Evolutionary conservation across 2,329 filamentous ascomycete species (phyloP), one percentile per base, ranked within the genome.

Genomic region (Emmonsiellopsis sp.): DNA sequence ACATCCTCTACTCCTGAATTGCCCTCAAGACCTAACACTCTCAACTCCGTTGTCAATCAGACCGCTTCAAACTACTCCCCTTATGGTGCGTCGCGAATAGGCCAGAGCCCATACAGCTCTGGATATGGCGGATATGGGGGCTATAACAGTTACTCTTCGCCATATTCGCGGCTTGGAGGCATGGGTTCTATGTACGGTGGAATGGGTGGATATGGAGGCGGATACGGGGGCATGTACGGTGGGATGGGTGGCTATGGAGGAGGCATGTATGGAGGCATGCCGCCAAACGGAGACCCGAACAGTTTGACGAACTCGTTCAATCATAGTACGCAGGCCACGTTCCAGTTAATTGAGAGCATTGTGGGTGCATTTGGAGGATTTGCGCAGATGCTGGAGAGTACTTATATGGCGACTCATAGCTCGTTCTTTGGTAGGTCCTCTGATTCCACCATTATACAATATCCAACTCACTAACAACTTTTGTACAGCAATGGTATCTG

Each of bases 331-430:
- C 88, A 93, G 63, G 89, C 92, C 9, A 98, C 93, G 0, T 98
- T 98, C 67, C 93, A 97, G 76, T 89, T 98, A 79, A 89, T 98
- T 50, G 93, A 98, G 74, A 93, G 91, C 62, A 87, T 98, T 54
- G 93, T 98, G 11, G 89, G 89, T 26, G 91, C 93, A 2, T 98
- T 98, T 76, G 91, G 91, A 16, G 93, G 94, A 0, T 97, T 98
- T 67, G 89, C 94, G 10, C 93, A 98, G 76, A 98, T 98, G 93
- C 79, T 98, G 31, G 93, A 98, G 74, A 97, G 93, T 76, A 97
- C 93, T 9, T 98, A 96, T 65, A 98, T 98, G 94, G 93, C 94
- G 32, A 98, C 93, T 0, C 93, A 98, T 72, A 96, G 91, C 5
- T 95, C 89, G 52, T 98, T 98, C 72, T 98, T 97, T 65, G 91